Base-by-base conservation (phyloP, 352 stramenopile genomes). In the Halophytophthora polymorphica region DNA sequence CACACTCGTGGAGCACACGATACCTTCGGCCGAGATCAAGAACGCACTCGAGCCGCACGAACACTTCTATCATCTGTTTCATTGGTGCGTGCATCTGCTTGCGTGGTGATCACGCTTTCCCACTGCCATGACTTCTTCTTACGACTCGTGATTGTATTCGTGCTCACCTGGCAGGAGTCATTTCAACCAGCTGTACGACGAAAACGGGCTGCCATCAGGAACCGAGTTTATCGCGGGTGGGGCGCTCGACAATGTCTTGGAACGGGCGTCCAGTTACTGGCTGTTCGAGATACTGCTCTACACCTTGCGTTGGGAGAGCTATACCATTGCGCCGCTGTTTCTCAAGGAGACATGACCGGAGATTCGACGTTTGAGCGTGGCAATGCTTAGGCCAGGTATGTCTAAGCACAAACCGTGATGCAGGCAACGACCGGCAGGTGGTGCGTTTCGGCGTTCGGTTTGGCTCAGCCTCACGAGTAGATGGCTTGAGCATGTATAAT, bases 241-340 rank as follows among this genome's bases (percentile, higher is more conserved):
- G 15, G 77, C 72, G 0, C 66, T 83, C 13, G 50, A 43, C 23
- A 67, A 80, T 21, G 59, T 64, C 35, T 65, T 64, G 35, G 57
- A 66, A 33, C 39, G 73, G 13, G 67, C 58, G 2, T 64, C 67
- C 21, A 66, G 66, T 36, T 64, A 83, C 55, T 86, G 75, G 75
- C 45, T 86, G 33, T 78, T 83, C 18, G 75, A 86, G 60, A 53
- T 86, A 41, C 70, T 78, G 31, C 65, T 77, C 37, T 77, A 67
- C 14, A 72, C 83, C 21, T 45, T 86, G 52, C 64, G 70, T 15
- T 86, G 75, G 75, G 75, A 84, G 43, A 75, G 38, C 34, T 34
- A 41, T 35, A 64, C 47, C 13, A 62, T 75, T 8, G 57, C 50
- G 15, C 68, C 68, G 11, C 39, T 77, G 35, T 73, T 74, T 50